phyloP scores from a whole-genome alignment of 768 basidiomycete genomes.

The Tylopilus felleus region DNA sequence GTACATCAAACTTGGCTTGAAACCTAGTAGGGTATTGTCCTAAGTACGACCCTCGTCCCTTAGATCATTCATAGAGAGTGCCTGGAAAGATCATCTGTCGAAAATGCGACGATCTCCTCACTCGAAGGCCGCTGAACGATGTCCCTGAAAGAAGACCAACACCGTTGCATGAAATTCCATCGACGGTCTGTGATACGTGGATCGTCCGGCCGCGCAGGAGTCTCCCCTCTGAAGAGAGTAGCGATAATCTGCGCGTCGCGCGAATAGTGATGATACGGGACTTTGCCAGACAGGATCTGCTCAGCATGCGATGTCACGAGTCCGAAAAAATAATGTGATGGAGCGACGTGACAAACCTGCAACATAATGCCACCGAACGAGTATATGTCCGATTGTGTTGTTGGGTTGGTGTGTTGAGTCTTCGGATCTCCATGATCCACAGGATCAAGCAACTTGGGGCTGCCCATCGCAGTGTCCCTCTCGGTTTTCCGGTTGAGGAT shows the following conservation, averaged over 20 bases:
- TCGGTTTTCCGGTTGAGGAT: not conserved
- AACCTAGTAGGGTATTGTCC: too few relatives aligned
- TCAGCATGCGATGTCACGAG: not conserved
- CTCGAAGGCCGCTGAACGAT: not conserved
- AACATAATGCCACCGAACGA: constrained; percentile 31
- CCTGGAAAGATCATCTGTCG: not conserved
- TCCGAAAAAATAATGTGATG: not conserved
- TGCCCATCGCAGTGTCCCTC: constrained; percentile 37
- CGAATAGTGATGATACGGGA: constrained; percentile 1
- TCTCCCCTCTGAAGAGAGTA: not conserved
- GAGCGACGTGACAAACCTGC: constrained; percentile 2
- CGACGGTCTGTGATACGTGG: not conserved
- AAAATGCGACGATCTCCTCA: constrained; percentile 2
- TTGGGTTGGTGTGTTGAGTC: not conserved
- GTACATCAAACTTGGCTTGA: too few relatives aligned
- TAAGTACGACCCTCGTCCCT: not conserved
- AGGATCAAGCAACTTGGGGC: constrained; percentile 38
- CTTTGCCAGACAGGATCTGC: constrained; percentile 7
- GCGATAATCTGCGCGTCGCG: not conserved
- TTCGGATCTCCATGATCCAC: constrained; percentile 10
- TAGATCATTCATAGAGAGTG: not conserved
- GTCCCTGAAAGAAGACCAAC: constrained; percentile 1
- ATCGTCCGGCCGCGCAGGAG: not conserved
- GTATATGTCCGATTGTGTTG: not conserved
- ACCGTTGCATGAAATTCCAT: constrained; percentile 6